These are phyloP conservation scores for Allium cepa DNA, from an alignment of 106 monocot genomes.

Conservation along the genomic window DNA sequence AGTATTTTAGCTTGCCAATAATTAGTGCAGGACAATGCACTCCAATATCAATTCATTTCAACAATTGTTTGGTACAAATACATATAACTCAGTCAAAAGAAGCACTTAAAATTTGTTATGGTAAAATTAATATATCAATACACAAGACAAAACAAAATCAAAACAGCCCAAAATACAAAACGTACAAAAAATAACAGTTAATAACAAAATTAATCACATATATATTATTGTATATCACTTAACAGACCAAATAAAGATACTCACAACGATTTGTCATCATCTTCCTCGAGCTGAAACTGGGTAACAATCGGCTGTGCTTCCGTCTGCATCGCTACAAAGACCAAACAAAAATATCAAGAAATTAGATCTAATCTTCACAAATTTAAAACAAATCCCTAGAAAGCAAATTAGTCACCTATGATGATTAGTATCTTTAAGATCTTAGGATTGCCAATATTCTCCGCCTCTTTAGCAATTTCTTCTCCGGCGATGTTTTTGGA, in stretches of 20 bases:
- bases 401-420: slow-evolving; percentile 33
- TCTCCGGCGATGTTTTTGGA: neutral
- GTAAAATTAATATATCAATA: too few relatives aligned
- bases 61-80: too few relatives aligned
- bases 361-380: neutral
- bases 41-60: too few relatives aligned
- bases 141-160: too few relatives aligned
- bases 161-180: too few relatives aligned
- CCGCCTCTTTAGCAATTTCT: neutral
- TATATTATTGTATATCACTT: too few relatives aligned
- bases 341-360: neutral
- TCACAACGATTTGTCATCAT: slow-evolving; percentile 49
- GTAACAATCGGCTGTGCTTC: slow-evolving; percentile 77
- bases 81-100: too few relatives aligned
- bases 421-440: slow-evolving; percentile 77
- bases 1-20: too few relatives aligned
- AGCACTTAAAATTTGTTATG: too few relatives aligned
- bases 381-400: neutral
- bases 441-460: slow-evolving; percentile 1
- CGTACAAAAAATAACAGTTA: too few relatives aligned
- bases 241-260: neutral
- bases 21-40: too few relatives aligned
- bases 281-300: slow-evolving; percentile 70
- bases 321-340: slow-evolving; percentile 78
- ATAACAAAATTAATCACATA: too few relatives aligned